phyloP scores from a whole-genome alignment of 768 basidiomycete genomes.

The Candolleomyces aberdarensis region DNA sequence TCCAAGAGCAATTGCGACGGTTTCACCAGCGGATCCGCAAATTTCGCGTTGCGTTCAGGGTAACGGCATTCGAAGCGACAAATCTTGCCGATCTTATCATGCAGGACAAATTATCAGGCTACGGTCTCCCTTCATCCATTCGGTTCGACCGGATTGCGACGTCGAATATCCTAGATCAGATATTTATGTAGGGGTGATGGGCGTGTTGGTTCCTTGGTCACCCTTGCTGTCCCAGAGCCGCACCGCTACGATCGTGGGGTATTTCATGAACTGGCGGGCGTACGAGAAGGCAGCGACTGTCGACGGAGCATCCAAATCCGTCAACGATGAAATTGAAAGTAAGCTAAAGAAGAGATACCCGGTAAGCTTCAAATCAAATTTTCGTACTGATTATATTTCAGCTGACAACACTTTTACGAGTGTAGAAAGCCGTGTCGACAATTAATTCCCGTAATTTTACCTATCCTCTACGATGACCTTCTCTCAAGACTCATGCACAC shows the following conservation, averaged over 20 bases:
- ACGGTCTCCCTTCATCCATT: conserved; percentile 14
- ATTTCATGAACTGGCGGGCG: background rate
- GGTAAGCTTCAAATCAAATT: too few relatives aligned
- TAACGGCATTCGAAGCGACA: conserved; percentile 26
- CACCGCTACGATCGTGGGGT: background rate
- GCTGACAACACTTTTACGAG: too few relatives aligned
- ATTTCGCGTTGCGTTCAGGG: conserved; percentile 25
- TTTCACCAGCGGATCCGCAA: conserved; percentile 30
- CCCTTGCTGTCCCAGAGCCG: background rate
- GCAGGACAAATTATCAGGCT: background rate
- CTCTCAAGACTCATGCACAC: too few relatives aligned
- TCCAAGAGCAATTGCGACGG: conserved; percentile 30
- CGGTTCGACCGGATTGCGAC: conserved; percentile 21
- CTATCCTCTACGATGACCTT: too few relatives aligned
- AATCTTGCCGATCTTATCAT: conserved; percentile 20
- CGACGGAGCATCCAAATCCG: too few relatives aligned
- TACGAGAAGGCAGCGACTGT: too few relatives aligned
- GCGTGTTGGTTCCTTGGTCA: background rate
- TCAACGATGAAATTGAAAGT: too few relatives aligned
- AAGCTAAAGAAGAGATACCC: too few relatives aligned
- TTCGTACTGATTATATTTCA: too few relatives aligned
- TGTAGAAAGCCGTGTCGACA: too few relatives aligned
- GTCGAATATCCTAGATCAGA: conserved; percentile 17
- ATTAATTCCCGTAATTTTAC: too few relatives aligned
- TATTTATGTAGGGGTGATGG: background rate